Base-by-base conservation (phyloP, 345 rosid species). In the Populus simonii region DNA sequence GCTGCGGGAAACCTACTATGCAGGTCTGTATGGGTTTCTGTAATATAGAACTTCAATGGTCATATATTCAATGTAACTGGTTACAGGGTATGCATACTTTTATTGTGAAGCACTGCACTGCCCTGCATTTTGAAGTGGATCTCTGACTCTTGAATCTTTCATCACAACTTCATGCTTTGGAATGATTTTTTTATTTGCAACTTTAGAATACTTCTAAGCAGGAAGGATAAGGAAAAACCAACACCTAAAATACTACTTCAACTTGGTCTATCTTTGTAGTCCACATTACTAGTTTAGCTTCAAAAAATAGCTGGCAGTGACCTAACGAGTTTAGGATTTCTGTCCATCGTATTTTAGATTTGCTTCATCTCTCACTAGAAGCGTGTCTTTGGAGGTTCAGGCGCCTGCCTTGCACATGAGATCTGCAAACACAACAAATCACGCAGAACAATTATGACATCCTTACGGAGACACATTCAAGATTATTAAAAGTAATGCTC, bases 1-100 rank as follows among this genome's bases (percentile, higher is more conserved):
- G 85, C 92, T 95, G 45, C 86, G 89, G 70, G 87, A 86, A 39
- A 74, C 90, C 76, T 89, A 86, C 80, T 51, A 72, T 65, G 86
- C 86, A 84, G 94, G 96, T 89, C 27, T 65, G 84, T 85, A 8
- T 51, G 70, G 51, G 68, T 36, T 68, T 83, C 29, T 16, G 18
- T 59, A 6, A 17, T 29, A 38, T 27, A 49, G 62, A 72, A 55
- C 74, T 59, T 23, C 29, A 25, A 23, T 59, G 23, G 63, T 59
- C 63, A n/a, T n/a, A n/a, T 59, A 23, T 10, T 59, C 63, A 59
- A n/a, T 59, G 63, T 1, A n/a, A n/a, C 0, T 23, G 63, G 29
- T 3, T 59, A 59, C 65, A 9, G 6, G 23, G 3, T 10, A 23
- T 59, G 29, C 51, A 47, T 47, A 15, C 65, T 59, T 23, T 1